Percentiles rank a stretch among this genome's conserved stretches.
These are phyloP conservation scores for Lachancea waltii DNA, from an alignment of 805 yeast species.

Conservation along the genomic window DNA sequence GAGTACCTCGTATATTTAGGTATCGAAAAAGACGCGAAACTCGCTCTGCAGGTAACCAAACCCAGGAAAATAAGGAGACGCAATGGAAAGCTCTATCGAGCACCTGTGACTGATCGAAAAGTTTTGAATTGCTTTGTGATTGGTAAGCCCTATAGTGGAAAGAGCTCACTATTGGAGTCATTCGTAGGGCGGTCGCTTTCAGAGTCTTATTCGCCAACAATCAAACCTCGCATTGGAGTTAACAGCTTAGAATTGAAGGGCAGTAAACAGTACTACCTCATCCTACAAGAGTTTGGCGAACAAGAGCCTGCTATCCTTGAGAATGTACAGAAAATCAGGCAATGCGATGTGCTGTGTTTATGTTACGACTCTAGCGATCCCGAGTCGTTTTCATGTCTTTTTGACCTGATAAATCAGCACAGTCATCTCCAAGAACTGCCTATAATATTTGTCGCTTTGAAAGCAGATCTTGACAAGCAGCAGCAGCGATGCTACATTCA, in stretches of 20 bases:
- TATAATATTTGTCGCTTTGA: conserved; percentile 79
- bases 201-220: conserved; percentile 71
- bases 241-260: conserved; percentile 91
- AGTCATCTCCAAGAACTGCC: conserved; percentile 64
- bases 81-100: conserved; percentile 60
- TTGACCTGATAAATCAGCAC: conserved; percentile 58
- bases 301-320: conserved; percentile 76
- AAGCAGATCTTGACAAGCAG: conserved; percentile 93
- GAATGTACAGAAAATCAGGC: conserved; percentile 59
- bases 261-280: conserved; percentile 90
- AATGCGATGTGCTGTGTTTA: conserved; percentile 87
- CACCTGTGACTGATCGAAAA: conserved; percentile 70
- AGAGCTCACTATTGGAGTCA: conserved; percentile 74
- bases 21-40: conserved; percentile 48
- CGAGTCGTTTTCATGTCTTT: conserved; percentile 79
- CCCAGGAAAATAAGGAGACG: conserved; percentile 65
- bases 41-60: conserved; percentile 74
- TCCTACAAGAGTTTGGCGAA: conserved; percentile 85
- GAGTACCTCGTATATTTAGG: conserved; percentile 90
- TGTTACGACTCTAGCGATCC: conserved; percentile 95
- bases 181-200: conserved; percentile 71
- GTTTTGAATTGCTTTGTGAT: conserved; percentile 85
- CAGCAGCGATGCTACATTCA: conserved; percentile 82
- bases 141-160: conserved; percentile 85
- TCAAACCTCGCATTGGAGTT: conserved; percentile 73